phyloP scores from a whole-genome alignment of 2,329 filamentous ascomycete species.

The Fusarium hostae region DNA sequence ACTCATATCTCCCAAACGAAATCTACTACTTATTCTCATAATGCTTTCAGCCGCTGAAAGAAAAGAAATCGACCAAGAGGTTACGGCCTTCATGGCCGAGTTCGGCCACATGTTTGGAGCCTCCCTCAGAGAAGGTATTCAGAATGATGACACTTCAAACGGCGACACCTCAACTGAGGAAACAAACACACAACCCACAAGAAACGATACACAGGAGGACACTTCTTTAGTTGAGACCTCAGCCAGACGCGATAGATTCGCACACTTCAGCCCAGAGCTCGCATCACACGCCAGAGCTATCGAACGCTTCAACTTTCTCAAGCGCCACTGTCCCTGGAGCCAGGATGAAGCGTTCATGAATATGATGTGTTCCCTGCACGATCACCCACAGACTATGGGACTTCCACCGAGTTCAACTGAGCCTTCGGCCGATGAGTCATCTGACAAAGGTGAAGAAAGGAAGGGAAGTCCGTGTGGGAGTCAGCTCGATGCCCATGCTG shows the following conservation, averaged over 20 bases:
- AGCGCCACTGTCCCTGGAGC: background rate
- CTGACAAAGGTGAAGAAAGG: background rate
- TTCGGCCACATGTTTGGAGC: background rate
- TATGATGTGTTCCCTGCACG: background rate
- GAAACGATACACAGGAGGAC: fast-evolving
- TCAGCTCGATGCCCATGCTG: background rate
- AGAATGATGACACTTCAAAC: background rate
- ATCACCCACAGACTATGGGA: background rate
- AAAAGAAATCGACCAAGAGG: background rate
- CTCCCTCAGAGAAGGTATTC: background rate
- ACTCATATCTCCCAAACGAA: no score
- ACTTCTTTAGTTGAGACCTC: no score
- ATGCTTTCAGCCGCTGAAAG: background rate
- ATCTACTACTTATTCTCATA: background rate
- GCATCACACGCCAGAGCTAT: background rate
- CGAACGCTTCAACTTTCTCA: background rate
- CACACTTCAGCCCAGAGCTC: background rate
- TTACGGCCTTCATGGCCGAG: background rate
- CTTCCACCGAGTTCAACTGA: background rate
- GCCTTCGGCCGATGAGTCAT: background rate
- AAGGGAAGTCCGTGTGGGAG: background rate
- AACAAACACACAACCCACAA: background rate
- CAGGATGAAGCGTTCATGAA: background rate
- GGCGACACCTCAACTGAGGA: background rate
- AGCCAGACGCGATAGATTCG: background rate